Base-by-base conservation (phyloP, 306 rosid species). In the Cucumis hystrix region DNA sequence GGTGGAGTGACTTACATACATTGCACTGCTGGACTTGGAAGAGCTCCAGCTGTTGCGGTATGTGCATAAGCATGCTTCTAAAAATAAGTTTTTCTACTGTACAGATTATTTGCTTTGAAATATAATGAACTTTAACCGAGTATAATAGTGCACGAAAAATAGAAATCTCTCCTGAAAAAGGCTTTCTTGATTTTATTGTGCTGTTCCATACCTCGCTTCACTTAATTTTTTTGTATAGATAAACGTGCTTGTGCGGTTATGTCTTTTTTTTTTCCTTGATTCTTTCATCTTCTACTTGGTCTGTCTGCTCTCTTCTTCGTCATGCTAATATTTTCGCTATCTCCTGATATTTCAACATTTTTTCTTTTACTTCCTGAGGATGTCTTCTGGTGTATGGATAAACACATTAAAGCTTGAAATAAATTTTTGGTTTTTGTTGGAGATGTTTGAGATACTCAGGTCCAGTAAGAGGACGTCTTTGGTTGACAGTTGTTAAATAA, bases 21-120 rank as follows among this genome's bases (percentile, higher is more conserved):
- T 80, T 96, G 99, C 86, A 96, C 99, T 80, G 99, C 99, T 80
- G 99, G 99, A 81, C 88, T 96, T 73, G 99, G 99, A 82, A 89
- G 99, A 86, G 99, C 99, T 84, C 99, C 99, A 28, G 92, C 96
- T 78, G 90, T 85, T 86, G 91, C 83, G 80, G 98, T 91, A 89
- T 65, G 88, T 83, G 51, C 35, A 67, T 30, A 33, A 55, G 74
- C 76, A 23, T 58, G 54, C 77, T 74, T 79, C 55, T 67, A 57
- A 28, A 63, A 77, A 33, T 62, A 28, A 61, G 33, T 63, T 47
- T 4, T 4, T 0, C 30, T 16, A 30, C 47, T 33, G 77, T 30
- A 51, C 63, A 51, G 18, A 54, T 73, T 30, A 73, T 35, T 33
- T 28, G 21, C 37, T 51, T 51, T 8, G 16, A 4, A 72, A 54